phyloP scores from a whole-genome alignment of 2,329 filamentous ascomycete species.

The Juglanconis oblonga region DNA sequence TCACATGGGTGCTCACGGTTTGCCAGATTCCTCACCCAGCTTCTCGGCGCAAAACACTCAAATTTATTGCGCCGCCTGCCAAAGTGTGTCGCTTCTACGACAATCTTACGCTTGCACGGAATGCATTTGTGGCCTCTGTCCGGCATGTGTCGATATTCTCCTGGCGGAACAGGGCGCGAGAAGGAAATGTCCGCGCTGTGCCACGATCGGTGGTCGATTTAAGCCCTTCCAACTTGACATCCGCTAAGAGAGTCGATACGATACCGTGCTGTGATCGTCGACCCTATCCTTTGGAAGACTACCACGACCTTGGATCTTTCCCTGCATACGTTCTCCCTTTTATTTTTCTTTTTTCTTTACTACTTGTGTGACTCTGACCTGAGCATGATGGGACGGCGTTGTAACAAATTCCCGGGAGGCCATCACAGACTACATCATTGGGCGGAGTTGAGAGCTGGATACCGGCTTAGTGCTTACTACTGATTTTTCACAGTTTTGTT shows the following conservation, averaged over 20 bases:
- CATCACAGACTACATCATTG: slow-evolving; percentile 4
- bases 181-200: slow-evolving; percentile 75
- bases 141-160: slow-evolving; percentile 79
- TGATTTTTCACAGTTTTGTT: slow-evolving; percentile 17
- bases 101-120: slow-evolving; percentile 94
- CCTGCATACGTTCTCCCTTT: slow-evolving; percentile 6
- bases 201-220: slow-evolving; percentile 74
- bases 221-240: slow-evolving; percentile 85
- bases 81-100: slow-evolving; percentile 70
- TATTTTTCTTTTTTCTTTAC: slow-evolving; percentile 21
- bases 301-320: background rate
- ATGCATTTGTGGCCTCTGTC: slow-evolving; percentile 91
- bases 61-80: slow-evolving; percentile 90
- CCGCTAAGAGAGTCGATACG: slow-evolving; percentile 46
- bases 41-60: slow-evolving; percentile 75
- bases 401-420: slow-evolving; percentile 4
- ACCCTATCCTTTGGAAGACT: background rate
- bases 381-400: slow-evolving; percentile 16
- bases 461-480: slow-evolving; percentile 3
- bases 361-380: too few species aligned
- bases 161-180: slow-evolving; percentile 73
- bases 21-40: slow-evolving; percentile 69
- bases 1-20: slow-evolving; percentile 63
- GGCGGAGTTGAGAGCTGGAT: slow-evolving; percentile 11
- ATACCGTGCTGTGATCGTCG: background rate